phyloP scores from a whole-genome alignment of 2,329 filamentous ascomycete genomes.

The Claviceps sp. region DNA sequence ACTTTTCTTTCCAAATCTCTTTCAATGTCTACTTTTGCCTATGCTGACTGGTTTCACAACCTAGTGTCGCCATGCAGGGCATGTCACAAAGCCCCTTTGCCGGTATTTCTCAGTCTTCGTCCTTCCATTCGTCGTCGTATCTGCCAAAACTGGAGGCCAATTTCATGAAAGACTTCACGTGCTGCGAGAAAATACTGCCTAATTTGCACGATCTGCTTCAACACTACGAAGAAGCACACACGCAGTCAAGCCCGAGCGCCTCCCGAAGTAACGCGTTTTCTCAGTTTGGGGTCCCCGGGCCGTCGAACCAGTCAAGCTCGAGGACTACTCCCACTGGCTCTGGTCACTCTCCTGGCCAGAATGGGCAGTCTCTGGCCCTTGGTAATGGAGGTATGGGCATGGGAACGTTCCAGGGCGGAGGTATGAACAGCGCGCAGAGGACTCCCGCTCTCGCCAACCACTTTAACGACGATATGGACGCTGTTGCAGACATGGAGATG shows the following conservation, averaged over 20 bases:
- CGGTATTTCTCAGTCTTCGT: constrained; percentile 68
- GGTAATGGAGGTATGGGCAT: constrained; percentile 25
- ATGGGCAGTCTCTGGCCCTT: constrained; percentile 21
- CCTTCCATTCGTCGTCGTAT: constrained; percentile 92
- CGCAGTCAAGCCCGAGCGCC: constrained; percentile 43
- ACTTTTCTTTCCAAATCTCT: no score
- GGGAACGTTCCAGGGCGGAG: constrained; percentile 18
- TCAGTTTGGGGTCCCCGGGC: constrained; percentile 23
- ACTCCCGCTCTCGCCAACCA: constrained; percentile 28
- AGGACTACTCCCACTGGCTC: constrained; percentile 19
- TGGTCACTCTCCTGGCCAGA: constrained; percentile 17
- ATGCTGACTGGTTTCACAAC: constrained; percentile 4
- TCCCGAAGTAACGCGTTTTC: constrained; percentile 27
- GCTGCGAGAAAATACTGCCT: constrained; percentile 78
- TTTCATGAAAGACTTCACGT: constrained; percentile 95
- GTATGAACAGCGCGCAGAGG: constrained; percentile 22
- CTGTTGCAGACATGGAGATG: constrained; percentile 92
- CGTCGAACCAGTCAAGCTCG: constrained; percentile 21
- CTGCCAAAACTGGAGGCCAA: constrained; percentile 92
- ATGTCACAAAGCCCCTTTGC: constrained; percentile 66
- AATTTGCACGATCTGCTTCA: constrained; percentile 90
- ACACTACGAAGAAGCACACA: constrained; percentile 93
- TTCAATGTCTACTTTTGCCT: not conserved
- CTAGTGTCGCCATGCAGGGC: constrained; percentile 85
- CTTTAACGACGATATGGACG: constrained; percentile 56